phyloP scores from a whole-genome alignment of 257 asterid genomes.

The Catharanthus roseus region DNA sequence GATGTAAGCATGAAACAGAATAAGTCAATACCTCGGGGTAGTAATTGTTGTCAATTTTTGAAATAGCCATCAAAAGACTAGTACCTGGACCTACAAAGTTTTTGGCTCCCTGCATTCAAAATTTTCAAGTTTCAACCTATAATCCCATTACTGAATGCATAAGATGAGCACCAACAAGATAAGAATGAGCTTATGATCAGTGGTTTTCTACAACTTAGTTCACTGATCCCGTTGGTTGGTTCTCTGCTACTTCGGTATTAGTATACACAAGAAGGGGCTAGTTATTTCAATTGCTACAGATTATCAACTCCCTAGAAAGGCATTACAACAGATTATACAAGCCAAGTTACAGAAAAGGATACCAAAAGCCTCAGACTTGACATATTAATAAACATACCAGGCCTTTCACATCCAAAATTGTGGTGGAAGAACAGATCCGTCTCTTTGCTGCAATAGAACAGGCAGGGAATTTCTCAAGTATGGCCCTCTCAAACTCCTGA shows the following conservation, averaged over 20 bases:
- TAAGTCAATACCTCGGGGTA: slow-evolving; percentile 77
- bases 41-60: slow-evolving; percentile 72
- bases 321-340: neutral
- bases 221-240: neutral
- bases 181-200: neutral
- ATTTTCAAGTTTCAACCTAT: slow-evolving; percentile 5
- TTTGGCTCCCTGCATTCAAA: slow-evolving; percentile 63
- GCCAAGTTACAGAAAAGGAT: slow-evolving; percentile 4
- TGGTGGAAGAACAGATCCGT: slow-evolving; percentile 73
- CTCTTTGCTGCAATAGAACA: slow-evolving; percentile 88
- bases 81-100: slow-evolving; percentile 71
- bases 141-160: neutral
- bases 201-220: neutral
- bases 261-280: neutral
- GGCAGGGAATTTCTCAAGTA: slow-evolving; percentile 83
- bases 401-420: slow-evolving; percentile 95
- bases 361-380: neutral
- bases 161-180: neutral
- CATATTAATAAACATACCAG: slow-evolving; percentile 49
- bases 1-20: neutral
- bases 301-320: neutral
- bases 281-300: neutral
- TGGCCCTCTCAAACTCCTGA: slow-evolving; percentile 86
- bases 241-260: neutral
- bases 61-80: slow-evolving; percentile 69